phyloP scores from a whole-genome alignment of 108 stramenopile species.

The Nitzschia sp. region DNA sequence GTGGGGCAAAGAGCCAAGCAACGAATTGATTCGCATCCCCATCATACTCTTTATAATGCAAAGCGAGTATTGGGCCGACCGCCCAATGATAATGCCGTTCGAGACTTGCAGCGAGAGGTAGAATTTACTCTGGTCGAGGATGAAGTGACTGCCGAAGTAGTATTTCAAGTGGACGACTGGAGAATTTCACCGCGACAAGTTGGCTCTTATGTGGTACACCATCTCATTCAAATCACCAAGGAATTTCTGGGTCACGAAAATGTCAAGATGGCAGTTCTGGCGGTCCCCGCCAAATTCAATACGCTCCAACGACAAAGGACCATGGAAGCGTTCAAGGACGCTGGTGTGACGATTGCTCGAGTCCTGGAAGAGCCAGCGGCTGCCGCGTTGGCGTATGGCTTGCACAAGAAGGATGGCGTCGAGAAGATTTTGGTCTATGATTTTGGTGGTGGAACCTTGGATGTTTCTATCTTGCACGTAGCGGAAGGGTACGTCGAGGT shows the following conservation, averaged over 20 bases:
- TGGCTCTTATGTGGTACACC: slow-evolving; percentile 74
- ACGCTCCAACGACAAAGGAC: slow-evolving; percentile 82
- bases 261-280: slow-evolving; percentile 90
- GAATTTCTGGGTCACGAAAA: slow-evolving; percentile 87
- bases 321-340: slow-evolving; percentile 70
- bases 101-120: slow-evolving; percentile 61
- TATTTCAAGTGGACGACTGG: slow-evolving; percentile 29
- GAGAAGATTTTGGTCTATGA: slow-evolving; percentile 97
- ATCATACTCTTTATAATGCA: slow-evolving; percentile 83
- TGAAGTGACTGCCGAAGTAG: slow-evolving; percentile 21
- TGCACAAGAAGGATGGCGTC: slow-evolving; percentile 91
- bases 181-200: slow-evolving; percentile 69
- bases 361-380: slow-evolving; percentile 94
- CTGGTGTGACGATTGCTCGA: slow-evolving; percentile 84
- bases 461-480: slow-evolving; percentile 91
- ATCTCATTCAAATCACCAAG: slow-evolving; percentile 69
- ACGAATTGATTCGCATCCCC: slow-evolving; percentile 83
- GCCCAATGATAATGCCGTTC: slow-evolving; percentile 48
- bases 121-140: slow-evolving; percentile 60
- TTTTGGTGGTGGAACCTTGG: slow-evolving; percentile 97
- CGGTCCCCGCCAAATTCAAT: slow-evolving; percentile 96
- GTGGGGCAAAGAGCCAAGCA: slow-evolving; percentile 76
- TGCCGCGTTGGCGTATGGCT: slow-evolving; percentile 95
- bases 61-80: slow-evolving; percentile 80
- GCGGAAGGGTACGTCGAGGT: slow-evolving; percentile 93